Evolutionary conservation across 306 rosid genomes (phyloP), one percentile per base, ranked within the genome.

Genomic region (barrel medic (Medicago truncatula)): DNA sequence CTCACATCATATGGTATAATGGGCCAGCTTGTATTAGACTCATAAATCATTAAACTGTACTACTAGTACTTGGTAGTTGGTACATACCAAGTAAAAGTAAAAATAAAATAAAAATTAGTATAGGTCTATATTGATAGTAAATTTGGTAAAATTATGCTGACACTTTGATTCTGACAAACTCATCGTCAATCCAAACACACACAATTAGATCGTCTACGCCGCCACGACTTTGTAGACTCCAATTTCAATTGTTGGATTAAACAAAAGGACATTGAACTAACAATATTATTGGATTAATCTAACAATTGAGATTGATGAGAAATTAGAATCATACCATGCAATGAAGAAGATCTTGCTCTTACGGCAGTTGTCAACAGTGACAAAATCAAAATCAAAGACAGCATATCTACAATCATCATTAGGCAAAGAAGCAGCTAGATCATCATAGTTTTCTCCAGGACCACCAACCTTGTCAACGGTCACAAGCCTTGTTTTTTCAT

Each of bases 301-400:
- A 56, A 56, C 2, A 5, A 13, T 4, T 56, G 15, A 57, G n/a
- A 58, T 23, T 23, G 16, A 58, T 10, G 11, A 28, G 41, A 60
- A 60, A 38, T 71, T 56, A 66, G 16, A 65, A 17, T 0, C 2
- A 58, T 66, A 95, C 99, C 99, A 96, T 4, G 97, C 97, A 63
- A 96, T 96, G 91, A 96, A 96, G 97, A 96, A 96, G 97, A 96
- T 90, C 87, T 96, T 96, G 98, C 99, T 96, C 86, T 96, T 96
- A 59, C 85, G 88, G 89, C 98, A 96, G 12, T 96, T 96, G 76
- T 95, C 99, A n/a, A 95, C 98, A 18, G 98, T 92, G 70, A 96
- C 99, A 67, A 89, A 96, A 75, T 96, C 99, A 70, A 96, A 92
- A 82, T 96, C 99, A 78, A 96, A 96, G 10, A 96, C 99, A 8